Base-by-base conservation (phyloP, 768 basidiomycete genomes). In the Galerina sulciceps region DNA sequence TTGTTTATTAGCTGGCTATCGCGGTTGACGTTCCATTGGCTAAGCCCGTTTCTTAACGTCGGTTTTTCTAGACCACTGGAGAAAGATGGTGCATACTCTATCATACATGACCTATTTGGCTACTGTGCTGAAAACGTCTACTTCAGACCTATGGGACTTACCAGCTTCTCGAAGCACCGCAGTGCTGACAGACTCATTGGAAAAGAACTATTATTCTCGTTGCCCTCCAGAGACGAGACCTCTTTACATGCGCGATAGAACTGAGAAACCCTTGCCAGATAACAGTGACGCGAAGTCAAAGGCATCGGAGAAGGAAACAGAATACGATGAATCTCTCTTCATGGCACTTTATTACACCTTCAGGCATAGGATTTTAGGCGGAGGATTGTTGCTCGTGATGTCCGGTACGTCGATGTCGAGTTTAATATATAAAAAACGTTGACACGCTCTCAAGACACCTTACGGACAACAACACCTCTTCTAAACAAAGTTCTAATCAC, bases 1-100 rank as follows among this genome's bases (percentile, higher is more conserved):
- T 26, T 18, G 2, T 41, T 31, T 17, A 13, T 18, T 37, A 67
- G 83, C 55, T 74, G 66, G 66, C 63, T 81, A 18, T 85, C 83
- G 8, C 74, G 73, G 35, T 67, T 85, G 1, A 59, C 81, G 34
- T 81, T 84, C 34, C 72, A 77, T n/a, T 87, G 86, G 85, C 65
- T 87, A 8, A 73, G 71, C 23, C 76, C 85, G 1, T 79, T 88
- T 59, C 73, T 87, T 4, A 71, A 74, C 31, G 85, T 87, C 13
- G 86, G 86, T 1, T 88, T 81, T 64, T 80, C 84, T 10, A 74
- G 86, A 49, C 85, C 85, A 0, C 62, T 86, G 10, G 74, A 84
- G 71, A 77, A 80, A 65, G 85, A 87, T 44, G 86, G 86, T 83
- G 37, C 14, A 73, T 31, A 9, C 20, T 4, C 6, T 22, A 52